A percentile compares a stretch with the other conserved stretches of the same genome.
Conservation (phyloP, 73 alveolate genomes). For the Symbiodinium natans region DNA sequence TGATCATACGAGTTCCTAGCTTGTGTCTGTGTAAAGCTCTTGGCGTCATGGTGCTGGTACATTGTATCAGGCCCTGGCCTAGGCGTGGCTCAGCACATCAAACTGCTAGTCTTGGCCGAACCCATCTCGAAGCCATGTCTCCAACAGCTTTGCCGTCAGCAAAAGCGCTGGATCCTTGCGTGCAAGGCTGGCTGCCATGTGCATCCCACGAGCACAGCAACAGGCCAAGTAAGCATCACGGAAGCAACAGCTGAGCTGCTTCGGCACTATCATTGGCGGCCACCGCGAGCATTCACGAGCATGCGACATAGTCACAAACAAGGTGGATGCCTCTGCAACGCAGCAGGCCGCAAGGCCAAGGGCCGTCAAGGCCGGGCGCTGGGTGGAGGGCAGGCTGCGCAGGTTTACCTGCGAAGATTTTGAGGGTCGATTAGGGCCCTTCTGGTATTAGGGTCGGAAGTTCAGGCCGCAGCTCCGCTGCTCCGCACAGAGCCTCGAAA, state of each 20-base stretch:
- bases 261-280: too few species aligned
- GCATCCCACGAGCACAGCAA: background rate
- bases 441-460: too few species aligned
- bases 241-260: background rate
- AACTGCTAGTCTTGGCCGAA: too few species aligned
- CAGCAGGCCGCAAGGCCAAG: conserved; percentile 85
- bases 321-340: conserved; percentile 32
- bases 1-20: too few species aligned
- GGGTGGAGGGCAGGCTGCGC: conserved; percentile 29
- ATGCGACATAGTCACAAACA: background rate
- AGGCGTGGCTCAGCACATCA: too few species aligned
- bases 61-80: too few species aligned
- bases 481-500: too few species aligned
- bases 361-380: conserved; percentile 47
- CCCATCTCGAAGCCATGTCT: background rate
- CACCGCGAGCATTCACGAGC: too few species aligned
- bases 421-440: background rate
- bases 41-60: too few species aligned
- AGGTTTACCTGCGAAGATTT: conserved; percentile 22
- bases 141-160: background rate
- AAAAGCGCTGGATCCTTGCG: background rate
- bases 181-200: too few species aligned
- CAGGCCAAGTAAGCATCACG: background rate
- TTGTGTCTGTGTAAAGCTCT: too few species aligned
- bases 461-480: too few species aligned